phyloP scores from a whole-genome alignment of 2,329 filamentous ascomycete species.

The Pseudogymnoascus sp. region DNA sequence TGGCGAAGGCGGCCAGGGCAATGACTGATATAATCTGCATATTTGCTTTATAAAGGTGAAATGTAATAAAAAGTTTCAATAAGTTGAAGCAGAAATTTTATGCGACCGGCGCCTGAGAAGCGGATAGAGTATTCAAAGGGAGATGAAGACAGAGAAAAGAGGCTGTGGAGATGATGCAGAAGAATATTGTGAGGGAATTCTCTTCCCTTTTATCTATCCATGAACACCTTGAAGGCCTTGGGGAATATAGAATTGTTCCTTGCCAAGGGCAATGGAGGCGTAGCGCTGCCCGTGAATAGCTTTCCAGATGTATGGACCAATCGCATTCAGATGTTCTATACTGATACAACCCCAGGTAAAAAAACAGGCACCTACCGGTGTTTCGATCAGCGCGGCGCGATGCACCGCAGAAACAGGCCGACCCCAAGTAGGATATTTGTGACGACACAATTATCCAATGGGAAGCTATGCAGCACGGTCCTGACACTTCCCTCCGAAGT shows the following conservation, averaged over 20 bases:
- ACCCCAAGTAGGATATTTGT: background rate
- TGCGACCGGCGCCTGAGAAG: slow-evolving; percentile 12
- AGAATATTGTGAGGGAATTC: background rate
- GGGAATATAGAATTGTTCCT: background rate
- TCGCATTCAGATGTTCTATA: background rate
- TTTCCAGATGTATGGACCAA: background rate
- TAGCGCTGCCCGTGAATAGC: background rate
- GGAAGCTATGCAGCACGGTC: background rate
- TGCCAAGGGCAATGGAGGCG: background rate
- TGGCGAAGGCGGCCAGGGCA: slow-evolving; percentile 37
- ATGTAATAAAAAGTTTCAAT: background rate
- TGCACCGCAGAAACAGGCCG: background rate
- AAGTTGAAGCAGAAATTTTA: slow-evolving; percentile 2
- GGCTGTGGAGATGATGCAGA: background rate
- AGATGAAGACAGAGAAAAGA: background rate
- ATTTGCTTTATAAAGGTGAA: slow-evolving; percentile 25
- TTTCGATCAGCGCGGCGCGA: background rate
- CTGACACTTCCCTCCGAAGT: background rate
- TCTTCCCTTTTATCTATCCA: background rate
- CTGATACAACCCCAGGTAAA: background rate
- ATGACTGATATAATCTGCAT: slow-evolving; percentile 41
- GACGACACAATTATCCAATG: background rate
- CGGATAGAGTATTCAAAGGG: background rate
- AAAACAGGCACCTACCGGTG: background rate
- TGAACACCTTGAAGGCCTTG: background rate